Conservation (phyloP, 1,139 yeast species). For the Saccharomyces hybrid region DNA sequence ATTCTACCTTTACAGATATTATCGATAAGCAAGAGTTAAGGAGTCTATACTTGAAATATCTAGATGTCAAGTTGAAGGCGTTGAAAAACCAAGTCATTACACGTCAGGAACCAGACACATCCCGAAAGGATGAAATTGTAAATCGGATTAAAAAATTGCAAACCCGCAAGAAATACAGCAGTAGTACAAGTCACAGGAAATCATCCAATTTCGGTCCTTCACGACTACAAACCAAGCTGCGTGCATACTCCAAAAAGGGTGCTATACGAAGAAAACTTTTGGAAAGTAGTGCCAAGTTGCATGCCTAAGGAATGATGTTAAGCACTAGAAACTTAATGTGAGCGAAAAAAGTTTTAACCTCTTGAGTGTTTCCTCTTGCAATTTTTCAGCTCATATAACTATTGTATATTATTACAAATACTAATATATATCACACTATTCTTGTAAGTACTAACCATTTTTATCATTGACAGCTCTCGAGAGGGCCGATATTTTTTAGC, state of each 20-base stretch:
- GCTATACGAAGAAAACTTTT: not conserved
- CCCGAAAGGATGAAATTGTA: constrained; percentile 8
- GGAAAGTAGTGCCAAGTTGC: not conserved
- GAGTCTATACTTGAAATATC: constrained; percentile 15
- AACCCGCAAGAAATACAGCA: not conserved
- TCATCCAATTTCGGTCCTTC: constrained; percentile 17
- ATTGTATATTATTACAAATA: not conserved
- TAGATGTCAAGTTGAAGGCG: constrained; percentile 21
- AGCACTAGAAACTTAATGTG: not conserved
- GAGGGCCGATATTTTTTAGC: not conserved
- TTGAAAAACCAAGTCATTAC: constrained; percentile 14
- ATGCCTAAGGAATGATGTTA: not conserved
- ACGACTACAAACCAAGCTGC: constrained; percentile 26
- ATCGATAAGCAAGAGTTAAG: constrained; percentile 9
- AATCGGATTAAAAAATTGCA: constrained; percentile 4
- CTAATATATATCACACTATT: not conserved
- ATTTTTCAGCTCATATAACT: not conserved
- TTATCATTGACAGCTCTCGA: not conserved
- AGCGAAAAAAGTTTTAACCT: not conserved
- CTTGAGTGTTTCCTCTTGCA: not conserved
- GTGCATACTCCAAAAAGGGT: constrained; percentile 36
- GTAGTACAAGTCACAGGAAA: not conserved
- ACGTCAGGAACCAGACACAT: constrained; percentile 6
- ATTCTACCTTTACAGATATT: constrained; percentile 12
- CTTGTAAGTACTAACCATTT: not conserved